Conservation (phyloP, 2,329 filamentous ascomycete genomes). For the Seiridium unicorne region DNA sequence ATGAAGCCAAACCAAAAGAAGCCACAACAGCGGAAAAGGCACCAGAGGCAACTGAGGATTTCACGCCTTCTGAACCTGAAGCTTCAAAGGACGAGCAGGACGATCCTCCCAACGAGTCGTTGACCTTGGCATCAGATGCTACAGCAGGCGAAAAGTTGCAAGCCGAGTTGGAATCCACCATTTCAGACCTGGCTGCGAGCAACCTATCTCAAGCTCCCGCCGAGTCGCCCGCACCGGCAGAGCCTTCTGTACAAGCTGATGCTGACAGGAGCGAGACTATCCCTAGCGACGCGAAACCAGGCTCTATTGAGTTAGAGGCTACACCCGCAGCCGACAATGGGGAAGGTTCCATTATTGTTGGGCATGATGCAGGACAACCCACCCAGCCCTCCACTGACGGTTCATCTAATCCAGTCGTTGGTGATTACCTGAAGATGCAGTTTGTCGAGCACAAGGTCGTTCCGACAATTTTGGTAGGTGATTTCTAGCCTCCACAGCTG, state of each 20-base stretch:
- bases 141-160: not conserved
- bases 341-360: conserved; percentile 27
- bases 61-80: not conserved
- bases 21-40: not conserved
- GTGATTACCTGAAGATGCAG: conserved; percentile 91
- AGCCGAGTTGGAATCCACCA: conserved; percentile 1
- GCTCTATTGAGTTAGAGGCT: conserved; percentile 4
- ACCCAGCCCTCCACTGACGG: conserved; percentile 17
- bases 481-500: not conserved
- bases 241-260: not conserved
- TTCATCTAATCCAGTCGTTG: conserved; percentile 71
- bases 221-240: not conserved
- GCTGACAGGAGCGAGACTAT: not conserved
- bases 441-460: conserved; percentile 95
- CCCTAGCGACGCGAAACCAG: not conserved
- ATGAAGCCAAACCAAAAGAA: not conserved
- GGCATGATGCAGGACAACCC: conserved; percentile 15
- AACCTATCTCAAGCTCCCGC: not conserved
- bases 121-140: not conserved
- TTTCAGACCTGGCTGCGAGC: not conserved
- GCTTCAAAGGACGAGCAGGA: not conserved
- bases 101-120: not conserved
- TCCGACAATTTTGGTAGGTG: conserved; percentile 84
- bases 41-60: not conserved
- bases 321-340: conserved; percentile 15